phyloP scores from a whole-genome alignment of 1,284 basidiomycete genomes.

The Ceratobasidium sp. region DNA sequence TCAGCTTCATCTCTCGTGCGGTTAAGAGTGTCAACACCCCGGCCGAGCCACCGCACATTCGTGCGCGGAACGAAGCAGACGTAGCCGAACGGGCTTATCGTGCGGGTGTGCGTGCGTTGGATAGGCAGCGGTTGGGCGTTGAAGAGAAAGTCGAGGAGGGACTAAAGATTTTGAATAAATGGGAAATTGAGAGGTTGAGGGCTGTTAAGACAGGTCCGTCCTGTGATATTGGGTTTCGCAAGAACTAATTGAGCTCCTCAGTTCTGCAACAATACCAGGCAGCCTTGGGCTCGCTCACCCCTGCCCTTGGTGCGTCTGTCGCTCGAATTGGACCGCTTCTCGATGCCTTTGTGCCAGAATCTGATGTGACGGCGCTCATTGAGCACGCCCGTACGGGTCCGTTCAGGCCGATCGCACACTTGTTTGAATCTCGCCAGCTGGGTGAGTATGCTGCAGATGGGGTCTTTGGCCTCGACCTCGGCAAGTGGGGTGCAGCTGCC shows the following conservation, averaged over 20 bases:
- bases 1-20: constrained; percentile 75
- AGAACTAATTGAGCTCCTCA: constrained; percentile 48
- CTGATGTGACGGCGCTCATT: constrained; percentile 80
- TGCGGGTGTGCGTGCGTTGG: constrained; percentile 74
- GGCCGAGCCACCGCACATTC: constrained; percentile 68
- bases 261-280: constrained; percentile 85
- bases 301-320: constrained; percentile 66
- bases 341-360: constrained; percentile 61
- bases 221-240: constrained; percentile 11
- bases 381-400: constrained; percentile 89
- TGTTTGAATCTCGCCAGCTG: constrained; percentile 82
- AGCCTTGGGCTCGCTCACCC: constrained; percentile 72
- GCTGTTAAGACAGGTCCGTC: constrained; percentile 78
- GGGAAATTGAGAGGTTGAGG: constrained; percentile 82
- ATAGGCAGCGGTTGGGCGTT: constrained; percentile 77
- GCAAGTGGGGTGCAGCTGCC: constrained; percentile 68
- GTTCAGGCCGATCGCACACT: constrained; percentile 80
- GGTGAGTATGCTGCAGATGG: constrained; percentile 72
- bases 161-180: constrained; percentile 77
- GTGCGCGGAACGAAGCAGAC: constrained; percentile 76
- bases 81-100: constrained; percentile 79
- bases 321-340: constrained; percentile 47
- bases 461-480: constrained; percentile 86
- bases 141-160: constrained; percentile 86
- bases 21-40: constrained; percentile 57